Conservation (phyloP, 345 rosid species). For the rapeseed (Brassica napus) region Da-Ae NC_063439.1:3785001-3785500, state of each 20-base stretch:
- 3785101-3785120: slow-evolving; percentile 28
- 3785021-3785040: slow-evolving; percentile 31
- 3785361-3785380: slow-evolving; percentile 32
- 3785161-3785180: slow-evolving; percentile 35
- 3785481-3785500: slow-evolving; percentile 35
- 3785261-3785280: slow-evolving; percentile 33
- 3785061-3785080: slow-evolving; percentile 31
- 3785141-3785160: slow-evolving; percentile 40
- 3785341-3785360: slow-evolving; percentile 17
- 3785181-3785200: slow-evolving; percentile 28
- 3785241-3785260: slow-evolving; percentile 39
- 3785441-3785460: slow-evolving; percentile 52
- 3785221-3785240: slow-evolving; percentile 35
- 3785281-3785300: slow-evolving; percentile 34
- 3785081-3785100: slow-evolving; percentile 37
- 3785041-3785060: slow-evolving; percentile 37
- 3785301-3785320: slow-evolving; percentile 32
- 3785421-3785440: slow-evolving; percentile 49
- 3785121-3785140: slow-evolving; percentile 33
- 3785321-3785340: slow-evolving; percentile 31
- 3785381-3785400: slow-evolving; percentile 50
- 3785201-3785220: slow-evolving; percentile 31
- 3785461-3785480: slow-evolving; percentile 45
- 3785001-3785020: slow-evolving; percentile 30
- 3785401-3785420: slow-evolving; percentile 51